These are phyloP conservation scores for Phaeophleospora eucalypticola DNA, from an alignment of 2,329 filamentous ascomycete genomes.

Conservation along the genomic window DNA sequence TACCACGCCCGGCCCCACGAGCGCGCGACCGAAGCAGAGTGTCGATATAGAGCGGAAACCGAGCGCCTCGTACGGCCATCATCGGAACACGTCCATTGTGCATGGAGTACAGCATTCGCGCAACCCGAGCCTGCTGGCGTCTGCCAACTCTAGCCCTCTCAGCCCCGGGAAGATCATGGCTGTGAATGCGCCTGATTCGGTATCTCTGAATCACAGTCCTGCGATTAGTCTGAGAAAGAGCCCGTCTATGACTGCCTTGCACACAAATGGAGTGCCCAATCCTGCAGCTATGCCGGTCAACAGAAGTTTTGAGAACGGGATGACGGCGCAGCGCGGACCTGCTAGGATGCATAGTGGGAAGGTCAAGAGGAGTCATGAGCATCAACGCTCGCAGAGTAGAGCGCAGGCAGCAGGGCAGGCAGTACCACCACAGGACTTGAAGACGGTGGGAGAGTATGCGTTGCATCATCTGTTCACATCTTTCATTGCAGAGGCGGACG, in stretches of 20 bases:
- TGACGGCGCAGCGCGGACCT: conserved; percentile 29
- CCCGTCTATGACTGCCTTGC: conserved; percentile 30
- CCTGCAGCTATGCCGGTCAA: conserved; percentile 17
- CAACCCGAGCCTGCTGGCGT: conserved; percentile 81
- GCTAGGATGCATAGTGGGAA: conserved; percentile 52
- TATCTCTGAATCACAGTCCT: conserved; percentile 11
- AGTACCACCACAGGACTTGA: conserved; percentile 67
- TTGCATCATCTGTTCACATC: conserved; percentile 94
- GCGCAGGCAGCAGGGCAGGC: conserved; percentile 30
- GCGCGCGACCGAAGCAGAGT: conserved; percentile 35
- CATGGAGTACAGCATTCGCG: conserved; percentile 90
- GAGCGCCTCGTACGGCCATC: conserved; percentile 70
- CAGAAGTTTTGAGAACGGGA: conserved; percentile 27
- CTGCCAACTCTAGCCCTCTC: conserved; percentile 71
- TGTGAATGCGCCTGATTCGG: conserved; percentile 22
- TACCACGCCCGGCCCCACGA: conserved; percentile 39
- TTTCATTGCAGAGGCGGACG: conserved; percentile 94
- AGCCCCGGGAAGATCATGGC: conserved; percentile 78
- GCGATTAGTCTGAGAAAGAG: conserved; percentile 29
- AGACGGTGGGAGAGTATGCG: conserved; percentile 96
- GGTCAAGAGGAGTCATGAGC: conserved; percentile 66
- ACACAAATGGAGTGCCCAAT: conserved; percentile 21
- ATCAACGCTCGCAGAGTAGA: conserved; percentile 65
- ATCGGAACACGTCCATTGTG: conserved; percentile 94
- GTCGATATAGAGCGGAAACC: conserved; percentile 46